These are phyloP conservation scores for Sclerotinia glacialis DNA, from an alignment of 2,329 filamentous ascomycete genomes.

Conservation along the genomic window DNA sequence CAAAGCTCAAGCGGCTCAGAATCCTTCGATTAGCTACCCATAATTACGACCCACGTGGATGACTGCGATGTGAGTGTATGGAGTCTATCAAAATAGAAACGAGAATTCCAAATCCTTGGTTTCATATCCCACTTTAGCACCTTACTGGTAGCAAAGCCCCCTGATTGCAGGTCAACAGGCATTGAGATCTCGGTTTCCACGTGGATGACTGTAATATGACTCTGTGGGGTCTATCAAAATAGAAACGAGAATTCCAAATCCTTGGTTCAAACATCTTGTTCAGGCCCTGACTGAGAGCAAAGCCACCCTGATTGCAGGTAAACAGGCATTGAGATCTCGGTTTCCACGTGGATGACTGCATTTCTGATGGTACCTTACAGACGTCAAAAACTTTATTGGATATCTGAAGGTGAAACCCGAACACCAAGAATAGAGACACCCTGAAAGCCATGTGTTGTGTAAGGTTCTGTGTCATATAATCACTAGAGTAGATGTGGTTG, in stretches of 20 bases:
- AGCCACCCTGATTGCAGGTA: background rate
- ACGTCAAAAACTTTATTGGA: background rate
- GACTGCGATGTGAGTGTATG: background rate
- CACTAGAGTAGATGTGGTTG: background rate
- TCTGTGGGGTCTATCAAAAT: slow-evolving; percentile 2
- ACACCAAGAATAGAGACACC: background rate
- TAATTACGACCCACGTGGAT: background rate
- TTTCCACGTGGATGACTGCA: slow-evolving; percentile 16
- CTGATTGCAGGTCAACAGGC: background rate
- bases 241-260: slow-evolving; percentile 6
- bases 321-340: slow-evolving; percentile 1
- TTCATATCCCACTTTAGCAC: background rate
- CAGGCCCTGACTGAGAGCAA: background rate
- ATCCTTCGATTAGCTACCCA: background rate
- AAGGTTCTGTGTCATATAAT: background rate
- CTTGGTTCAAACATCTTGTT: background rate
- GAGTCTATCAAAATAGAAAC: slow-evolving; percentile 4
- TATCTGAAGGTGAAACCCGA: background rate
- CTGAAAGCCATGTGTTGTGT: slow-evolving; percentile 11
- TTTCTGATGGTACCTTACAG: slow-evolving; percentile 14
- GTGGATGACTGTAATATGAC: slow-evolving; percentile 5
- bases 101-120: slow-evolving; percentile 9
- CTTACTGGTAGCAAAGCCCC: background rate
- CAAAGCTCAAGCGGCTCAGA: slow-evolving; percentile 1
- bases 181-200: slow-evolving; percentile 5